Evolutionary conservation across 805 yeast genomes (phyloP), one percentile per base, ranked within the genome.

Genomic region (Sporopachydermia lactativora): DNA sequence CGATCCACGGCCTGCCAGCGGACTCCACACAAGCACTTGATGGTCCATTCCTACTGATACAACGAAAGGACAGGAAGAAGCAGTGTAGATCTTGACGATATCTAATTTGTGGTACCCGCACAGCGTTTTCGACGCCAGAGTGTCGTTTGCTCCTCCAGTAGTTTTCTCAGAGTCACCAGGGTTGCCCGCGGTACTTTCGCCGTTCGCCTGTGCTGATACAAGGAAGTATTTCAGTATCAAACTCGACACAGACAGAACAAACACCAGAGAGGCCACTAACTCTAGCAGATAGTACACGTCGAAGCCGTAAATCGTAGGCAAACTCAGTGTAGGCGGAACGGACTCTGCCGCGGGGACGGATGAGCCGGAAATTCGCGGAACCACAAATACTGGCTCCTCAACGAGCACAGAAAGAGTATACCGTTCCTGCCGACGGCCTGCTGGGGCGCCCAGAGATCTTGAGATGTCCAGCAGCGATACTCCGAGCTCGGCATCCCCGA

Each of bases 11-110:
- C 35, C 38, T 1, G 64, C 57, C 41, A 76, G 52, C 3, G 86
- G 86, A 0, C 82, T 77, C 94, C 94, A 83, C 6, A 82, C 72
- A 19, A 74, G 55, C 3, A 83, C 66, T 44, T 68, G 71, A 48
- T 80, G 86, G 49, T 83, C 94, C 52, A 84, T 60, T 3, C 88
- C 89, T 18, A 80, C 69, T 1, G 81, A 68, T 0, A 82, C 75
- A 17, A 81, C 65, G 49, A 81, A 77, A 2, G 84, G 75, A 40
- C 74, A 66, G 11, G 71, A 61, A 15, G 66, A 55, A 11, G 82
- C 76, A 0, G 84, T 70, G n/a, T 66, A 59, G 6, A 81, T 60
- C 42, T 67, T 68, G 24, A 79, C 65, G 3, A 81, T 66, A 53
- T 84, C 94, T 39, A 81, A 59, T 17, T 63, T 58, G 53, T 78